Conservation (phyloP, 495 filamentous ascomycete species). For the Aspergillus nidulans region DNA sequence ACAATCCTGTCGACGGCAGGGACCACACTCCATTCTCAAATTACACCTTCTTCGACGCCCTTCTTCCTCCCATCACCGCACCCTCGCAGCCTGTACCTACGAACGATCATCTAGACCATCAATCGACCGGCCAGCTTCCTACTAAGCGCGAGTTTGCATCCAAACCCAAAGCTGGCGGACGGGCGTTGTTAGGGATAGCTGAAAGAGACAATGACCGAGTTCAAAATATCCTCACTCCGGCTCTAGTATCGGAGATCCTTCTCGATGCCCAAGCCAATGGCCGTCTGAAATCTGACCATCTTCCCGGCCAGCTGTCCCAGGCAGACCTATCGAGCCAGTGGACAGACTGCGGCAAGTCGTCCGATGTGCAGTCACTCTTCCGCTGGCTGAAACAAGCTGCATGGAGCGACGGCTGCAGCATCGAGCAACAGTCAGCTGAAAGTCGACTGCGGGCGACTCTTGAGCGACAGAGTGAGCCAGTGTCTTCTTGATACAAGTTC, state of each 20-base stretch:
- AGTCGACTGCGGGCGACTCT: constrained; percentile 37
- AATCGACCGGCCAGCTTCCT: constrained; percentile 8
- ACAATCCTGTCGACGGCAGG: constrained; percentile 24
- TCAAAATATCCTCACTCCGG: constrained; percentile 29
- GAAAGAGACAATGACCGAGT: constrained; percentile 9
- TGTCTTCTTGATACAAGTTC: neutral
- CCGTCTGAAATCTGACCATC: neutral
- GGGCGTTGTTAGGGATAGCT: constrained; percentile 26
- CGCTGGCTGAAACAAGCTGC: constrained; percentile 33
- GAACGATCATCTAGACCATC: constrained; percentile 11
- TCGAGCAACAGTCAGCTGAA: constrained; percentile 33
- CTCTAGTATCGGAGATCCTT: constrained; percentile 39
- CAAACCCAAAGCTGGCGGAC: constrained; percentile 25
- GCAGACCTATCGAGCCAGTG: neutral
- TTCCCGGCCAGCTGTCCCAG: neutral
- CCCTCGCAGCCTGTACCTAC: constrained; percentile 11
- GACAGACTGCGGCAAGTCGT: neutral
- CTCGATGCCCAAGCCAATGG: constrained; percentile 35
- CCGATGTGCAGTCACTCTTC: constrained; percentile 32
- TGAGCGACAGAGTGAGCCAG: constrained; percentile 15
- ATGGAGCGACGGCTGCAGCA: constrained; percentile 15
- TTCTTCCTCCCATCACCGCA: constrained; percentile 3
- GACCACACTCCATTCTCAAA: constrained; percentile 29
- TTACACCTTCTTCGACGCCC: constrained; percentile 27
- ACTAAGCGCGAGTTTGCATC: constrained; percentile 32